Evolutionary conservation across 352 stramenopile species (phyloP).

Genomic region (Blastocystis sp.): DNA sequence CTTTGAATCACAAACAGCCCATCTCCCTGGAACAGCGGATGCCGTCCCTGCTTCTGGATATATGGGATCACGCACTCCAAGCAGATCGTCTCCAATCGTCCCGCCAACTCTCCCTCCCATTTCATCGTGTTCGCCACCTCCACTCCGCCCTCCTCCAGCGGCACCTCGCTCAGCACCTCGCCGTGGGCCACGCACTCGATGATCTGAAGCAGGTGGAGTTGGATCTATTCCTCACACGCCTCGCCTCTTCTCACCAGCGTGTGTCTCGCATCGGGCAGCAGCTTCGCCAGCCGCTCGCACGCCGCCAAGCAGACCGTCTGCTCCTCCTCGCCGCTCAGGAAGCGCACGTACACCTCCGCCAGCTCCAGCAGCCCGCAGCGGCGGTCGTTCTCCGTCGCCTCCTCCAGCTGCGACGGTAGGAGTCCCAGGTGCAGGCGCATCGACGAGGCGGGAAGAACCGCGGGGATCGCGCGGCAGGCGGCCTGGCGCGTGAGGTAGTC

Average conservation of each 20-base stretch:
- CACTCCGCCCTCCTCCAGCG: not conserved
- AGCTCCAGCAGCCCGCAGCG: not conserved
- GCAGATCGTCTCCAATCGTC: not conserved
- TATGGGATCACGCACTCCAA: not conserved
- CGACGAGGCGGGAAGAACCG: not conserved
- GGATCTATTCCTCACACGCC: not conserved
- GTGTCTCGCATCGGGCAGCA: not conserved
- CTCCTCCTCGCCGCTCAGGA: not conserved
- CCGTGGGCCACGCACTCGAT: not conserved
- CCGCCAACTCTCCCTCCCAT: no score
- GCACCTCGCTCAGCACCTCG: not conserved
- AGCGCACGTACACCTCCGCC: not conserved
- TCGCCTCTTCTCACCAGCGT: not conserved
- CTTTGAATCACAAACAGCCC: not conserved
- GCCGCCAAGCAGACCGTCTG: not conserved
- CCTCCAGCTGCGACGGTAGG: not conserved
- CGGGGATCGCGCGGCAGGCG: slow-evolving; percentile 7
- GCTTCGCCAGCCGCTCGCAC: not conserved
- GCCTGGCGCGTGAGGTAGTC: slow-evolving; percentile 2
- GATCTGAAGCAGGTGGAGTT: not conserved
- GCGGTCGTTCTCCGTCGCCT: not conserved
- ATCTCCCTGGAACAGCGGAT: not conserved
- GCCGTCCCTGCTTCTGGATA: not conserved
- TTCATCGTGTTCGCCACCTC: not conserved
- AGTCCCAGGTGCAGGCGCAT: not conserved